These are phyloP conservation scores for Cercophora newfieldiana DNA, from an alignment of 495 filamentous ascomycete genomes.

Conservation along the genomic window DNA sequence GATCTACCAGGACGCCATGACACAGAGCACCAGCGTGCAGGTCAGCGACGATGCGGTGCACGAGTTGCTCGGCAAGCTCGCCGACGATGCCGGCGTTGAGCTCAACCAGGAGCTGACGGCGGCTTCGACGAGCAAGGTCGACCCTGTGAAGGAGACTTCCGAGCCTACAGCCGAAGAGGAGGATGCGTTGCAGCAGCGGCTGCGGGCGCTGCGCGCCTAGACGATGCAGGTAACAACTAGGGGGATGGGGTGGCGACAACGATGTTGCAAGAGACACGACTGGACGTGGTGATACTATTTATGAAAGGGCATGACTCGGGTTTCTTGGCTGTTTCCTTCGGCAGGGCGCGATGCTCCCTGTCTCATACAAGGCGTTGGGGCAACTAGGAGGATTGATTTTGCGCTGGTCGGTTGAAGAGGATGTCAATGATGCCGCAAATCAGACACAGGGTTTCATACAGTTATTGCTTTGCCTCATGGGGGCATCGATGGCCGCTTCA, in stretches of 20 bases:
- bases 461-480: neutral
- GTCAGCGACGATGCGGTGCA: conserved; percentile 85
- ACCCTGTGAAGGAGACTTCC: conserved; percentile 44
- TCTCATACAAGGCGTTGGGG: conserved; percentile 4
- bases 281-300: neutral
- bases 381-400: neutral
- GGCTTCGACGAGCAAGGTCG: conserved; percentile 54
- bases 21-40: conserved; percentile 68
- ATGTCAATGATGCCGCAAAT: neutral
- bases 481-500: neutral
- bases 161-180: conserved; percentile 63
- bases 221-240: neutral
- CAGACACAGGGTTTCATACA: neutral
- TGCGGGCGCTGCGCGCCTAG: conserved; percentile 55
- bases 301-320: neutral
- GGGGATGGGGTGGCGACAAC: neutral
- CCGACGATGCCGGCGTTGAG: conserved; percentile 80
- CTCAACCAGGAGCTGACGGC: conserved; percentile 67
- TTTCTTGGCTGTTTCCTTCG: neutral
- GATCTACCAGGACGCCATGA: conserved; percentile 82
- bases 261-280: neutral
- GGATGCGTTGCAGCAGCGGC: conserved; percentile 60
- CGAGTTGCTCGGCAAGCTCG: conserved; percentile 73
- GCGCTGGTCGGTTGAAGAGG: neutral
- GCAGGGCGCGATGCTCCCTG: neutral